Percentiles rank a stretch among this genome's conserved stretches.
Evolutionary conservation across 345 rosid species (phyloP).

Genomic region (Theobroma cacao): DNA sequence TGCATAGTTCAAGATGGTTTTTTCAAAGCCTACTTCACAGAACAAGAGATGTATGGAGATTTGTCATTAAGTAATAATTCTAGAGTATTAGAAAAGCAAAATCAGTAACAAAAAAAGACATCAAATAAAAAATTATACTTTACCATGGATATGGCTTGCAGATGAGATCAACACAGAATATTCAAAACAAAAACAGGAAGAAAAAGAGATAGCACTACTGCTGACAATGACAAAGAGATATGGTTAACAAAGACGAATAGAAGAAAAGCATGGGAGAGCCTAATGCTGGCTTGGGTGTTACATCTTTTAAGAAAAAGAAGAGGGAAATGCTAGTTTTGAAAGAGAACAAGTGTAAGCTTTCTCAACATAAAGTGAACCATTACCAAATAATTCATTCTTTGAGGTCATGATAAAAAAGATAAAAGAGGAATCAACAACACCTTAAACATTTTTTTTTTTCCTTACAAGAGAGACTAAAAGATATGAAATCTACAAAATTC

Average conservation of each 20-base stretch:
- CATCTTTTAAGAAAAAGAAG: not conserved
- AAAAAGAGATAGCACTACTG: not conserved
- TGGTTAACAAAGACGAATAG: not conserved
- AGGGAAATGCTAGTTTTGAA: not conserved
- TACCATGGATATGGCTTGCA: not conserved
- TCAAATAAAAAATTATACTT: no score
- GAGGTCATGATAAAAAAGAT: not conserved
- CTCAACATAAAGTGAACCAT: not conserved
- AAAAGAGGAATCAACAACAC: not conserved
- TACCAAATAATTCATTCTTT: not conserved
- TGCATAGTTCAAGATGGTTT: not conserved
- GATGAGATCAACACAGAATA: not conserved
- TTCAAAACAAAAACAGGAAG: not conserved
- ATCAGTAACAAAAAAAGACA: not conserved
- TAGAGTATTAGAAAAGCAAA: not conserved
- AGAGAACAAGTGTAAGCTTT: not conserved
- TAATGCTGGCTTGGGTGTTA: not conserved
- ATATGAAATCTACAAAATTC: not conserved
- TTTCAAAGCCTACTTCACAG: not conserved
- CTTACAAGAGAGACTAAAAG: not conserved
- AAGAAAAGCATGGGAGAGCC: not conserved
- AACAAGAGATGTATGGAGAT: not conserved
- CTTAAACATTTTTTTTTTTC: no score
- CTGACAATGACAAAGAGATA: not conserved
- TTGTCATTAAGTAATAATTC: not conserved